Evolutionary conservation across 2,329 filamentous ascomycete species (phyloP).

Genomic region (Aspergillus persii): DNA sequence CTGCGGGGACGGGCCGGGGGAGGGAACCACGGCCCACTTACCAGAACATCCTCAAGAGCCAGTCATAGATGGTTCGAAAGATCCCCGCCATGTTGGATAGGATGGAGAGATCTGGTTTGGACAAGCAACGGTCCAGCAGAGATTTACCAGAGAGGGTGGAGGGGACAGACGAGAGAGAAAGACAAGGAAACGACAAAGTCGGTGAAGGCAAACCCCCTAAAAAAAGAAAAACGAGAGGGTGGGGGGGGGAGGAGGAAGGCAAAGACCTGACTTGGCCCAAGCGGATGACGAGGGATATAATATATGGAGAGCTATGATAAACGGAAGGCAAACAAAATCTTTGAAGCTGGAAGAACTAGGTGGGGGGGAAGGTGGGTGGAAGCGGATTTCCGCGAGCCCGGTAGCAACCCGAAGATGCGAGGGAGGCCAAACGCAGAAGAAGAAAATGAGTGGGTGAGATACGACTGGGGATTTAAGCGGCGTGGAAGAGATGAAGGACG

Average conservation of each 20-base stretch:
- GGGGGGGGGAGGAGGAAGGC: neutral
- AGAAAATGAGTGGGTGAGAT: conserved; percentile 8
- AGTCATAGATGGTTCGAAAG: conserved; percentile 95
- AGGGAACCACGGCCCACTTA: conserved; percentile 50
- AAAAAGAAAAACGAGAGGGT: neutral
- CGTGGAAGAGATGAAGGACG: neutral
- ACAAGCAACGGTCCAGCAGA: neutral
- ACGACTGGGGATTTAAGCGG: neutral
- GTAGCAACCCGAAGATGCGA: conserved; percentile 13
- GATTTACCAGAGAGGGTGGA: neutral
- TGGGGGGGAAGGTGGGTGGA: conserved; percentile 17
- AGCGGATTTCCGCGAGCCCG: conserved; percentile 12
- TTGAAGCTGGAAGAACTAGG: conserved; percentile 17
- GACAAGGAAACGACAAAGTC: conserved; percentile 5
- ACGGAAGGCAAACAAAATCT: neutral
- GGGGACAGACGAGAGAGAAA: neutral
- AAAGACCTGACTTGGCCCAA: neutral
- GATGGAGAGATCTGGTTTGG: neutral
- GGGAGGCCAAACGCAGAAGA: conserved; percentile 13
- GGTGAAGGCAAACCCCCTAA: conserved; percentile 1
- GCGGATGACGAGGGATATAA: conserved; percentile 12
- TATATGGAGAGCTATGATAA: conserved; percentile 19
- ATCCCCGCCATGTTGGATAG: conserved; percentile 72
- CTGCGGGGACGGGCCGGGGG: conserved; percentile 36
- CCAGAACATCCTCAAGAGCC: conserved; percentile 97